Conservation (phyloP, 176 grass and related monocot genomes). For the Oropetium thomaeum region DNA sequence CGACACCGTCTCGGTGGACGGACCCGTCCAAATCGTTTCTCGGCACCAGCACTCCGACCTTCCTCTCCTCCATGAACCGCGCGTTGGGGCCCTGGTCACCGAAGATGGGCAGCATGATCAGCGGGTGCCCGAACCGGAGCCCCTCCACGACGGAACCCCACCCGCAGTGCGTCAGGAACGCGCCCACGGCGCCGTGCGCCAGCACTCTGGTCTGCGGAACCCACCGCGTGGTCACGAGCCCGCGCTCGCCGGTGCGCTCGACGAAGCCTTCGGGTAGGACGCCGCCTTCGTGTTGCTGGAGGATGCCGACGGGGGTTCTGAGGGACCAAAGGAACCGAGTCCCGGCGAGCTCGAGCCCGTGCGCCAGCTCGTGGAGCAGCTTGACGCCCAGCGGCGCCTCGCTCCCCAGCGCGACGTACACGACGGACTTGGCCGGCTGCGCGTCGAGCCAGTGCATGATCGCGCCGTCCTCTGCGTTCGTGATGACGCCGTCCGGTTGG, state of each 20-base stretch:
- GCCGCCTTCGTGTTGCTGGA: not conserved
- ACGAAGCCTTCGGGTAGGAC: slow-evolving; percentile 16
- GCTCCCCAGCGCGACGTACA: slow-evolving; percentile 42
- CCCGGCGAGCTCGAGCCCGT: slow-evolving; percentile 23
- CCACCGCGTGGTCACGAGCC: slow-evolving; percentile 31
- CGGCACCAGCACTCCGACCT: slow-evolving; percentile 26
- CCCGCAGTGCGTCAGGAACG: slow-evolving; percentile 70
- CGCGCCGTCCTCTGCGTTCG: not conserved
- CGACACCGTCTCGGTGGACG: not conserved
- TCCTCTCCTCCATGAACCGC: not conserved
- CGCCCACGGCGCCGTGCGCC: slow-evolving; percentile 32
- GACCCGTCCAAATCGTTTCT: not conserved
- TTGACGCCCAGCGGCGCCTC: slow-evolving; percentile 16
- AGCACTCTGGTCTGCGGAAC: slow-evolving; percentile 34
- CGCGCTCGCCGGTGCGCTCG: not conserved
- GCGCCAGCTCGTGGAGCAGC: slow-evolving; percentile 23
- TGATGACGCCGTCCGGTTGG: not conserved
- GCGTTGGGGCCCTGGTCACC: slow-evolving; percentile 34
- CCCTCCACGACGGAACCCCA: slow-evolving; percentile 37
- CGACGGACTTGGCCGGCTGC: slow-evolving; percentile 6
- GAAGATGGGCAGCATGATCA: slow-evolving; percentile 37
- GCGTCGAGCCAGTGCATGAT: slow-evolving; percentile 30
- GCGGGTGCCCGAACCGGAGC: slow-evolving; percentile 34
- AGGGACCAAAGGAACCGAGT: slow-evolving; percentile 46
- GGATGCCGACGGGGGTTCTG: not conserved